Evolutionary conservation across 371 early-diverging fungal species (phyloP), one percentile per base, ranked within the genome.

Genomic region (Haplosporangium sp.): DNA sequence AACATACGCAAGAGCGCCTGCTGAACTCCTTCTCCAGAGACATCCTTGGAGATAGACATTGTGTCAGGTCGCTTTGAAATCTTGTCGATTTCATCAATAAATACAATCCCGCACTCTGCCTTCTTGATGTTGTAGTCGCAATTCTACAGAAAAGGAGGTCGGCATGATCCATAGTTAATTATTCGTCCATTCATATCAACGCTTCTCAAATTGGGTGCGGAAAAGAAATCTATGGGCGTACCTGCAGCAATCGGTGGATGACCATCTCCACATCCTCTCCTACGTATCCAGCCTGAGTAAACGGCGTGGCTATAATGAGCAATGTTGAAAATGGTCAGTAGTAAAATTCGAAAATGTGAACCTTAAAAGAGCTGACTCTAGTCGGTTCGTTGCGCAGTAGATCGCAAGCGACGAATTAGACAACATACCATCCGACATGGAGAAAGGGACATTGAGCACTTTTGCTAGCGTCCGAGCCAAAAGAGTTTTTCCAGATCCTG

Each of bases 51-150:
- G 21, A 89, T 84, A 0, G 93, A 90, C 65, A 86, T 84, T 10
- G 92, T 75, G 76, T 95, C 96, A 0, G 92, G 89, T 69, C 92
- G 83, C 60, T 91, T 83, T 1, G 95, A 90, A 59, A 95, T 92
- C 81, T 95, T 95, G 84, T 96, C 97, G 42, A 96, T 92, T 76
- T 96, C 97, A 73, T 96, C 97, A 65, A 96, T 94, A 83, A 95
- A 96, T 16, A 96, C 94, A 60, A 96, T 95, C 0, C 97, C 97
- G 13, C 88, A 87, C 81, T 96, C 94, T 6, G 97, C 96, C 54
- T 87, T 87, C 37, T 87, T 87, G 43, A 96, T 92, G 72, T 96
- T 94, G 72, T 89, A 96, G 77, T 95, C 94, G 64, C 95, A 93
- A 67, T 89, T 90, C 88, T 90, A 77, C 20, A 61, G n/a, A 41